phyloP scores from a whole-genome alignment of 192 early-diverging fungal species.

The Gamsiella multidivaricata region DNA sequence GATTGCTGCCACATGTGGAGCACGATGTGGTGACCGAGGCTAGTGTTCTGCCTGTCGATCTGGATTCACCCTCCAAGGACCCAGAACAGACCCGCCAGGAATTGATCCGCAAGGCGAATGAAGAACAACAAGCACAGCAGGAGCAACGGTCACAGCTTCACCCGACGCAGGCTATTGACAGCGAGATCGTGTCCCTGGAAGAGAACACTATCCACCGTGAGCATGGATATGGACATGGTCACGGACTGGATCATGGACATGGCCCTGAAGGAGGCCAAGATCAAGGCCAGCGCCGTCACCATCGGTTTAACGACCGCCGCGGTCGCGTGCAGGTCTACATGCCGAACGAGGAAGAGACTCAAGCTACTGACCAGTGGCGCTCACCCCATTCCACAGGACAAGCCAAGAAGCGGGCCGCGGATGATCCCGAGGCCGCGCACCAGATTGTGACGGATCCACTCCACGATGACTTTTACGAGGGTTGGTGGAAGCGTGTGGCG shows the following conservation, averaged over 20 bases:
- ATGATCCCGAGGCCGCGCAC: conserved; percentile 48
- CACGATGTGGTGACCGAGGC: conserved; percentile 47
- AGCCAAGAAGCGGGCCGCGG: conserved; percentile 15
- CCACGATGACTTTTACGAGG: conserved; percentile 68
- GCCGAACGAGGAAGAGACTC: conserved; percentile 19
- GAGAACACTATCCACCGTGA: not conserved
- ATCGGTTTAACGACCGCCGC: conserved; percentile 4
- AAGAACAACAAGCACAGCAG: conserved; percentile 1
- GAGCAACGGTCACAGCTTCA: not conserved
- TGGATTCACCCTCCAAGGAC: conserved; percentile 37
- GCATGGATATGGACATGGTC: no score
- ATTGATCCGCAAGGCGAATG: conserved; percentile 33
- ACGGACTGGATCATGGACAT: no score
- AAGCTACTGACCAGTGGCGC: conserved; percentile 21
- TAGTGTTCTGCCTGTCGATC: conserved; percentile 38
- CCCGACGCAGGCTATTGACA: not conserved
- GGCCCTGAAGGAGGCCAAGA: no score
- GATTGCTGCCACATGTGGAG: conserved; percentile 63
- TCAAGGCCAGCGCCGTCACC: not conserved
- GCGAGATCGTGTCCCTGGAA: not conserved
- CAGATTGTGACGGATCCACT: conserved; percentile 76
- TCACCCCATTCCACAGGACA: not conserved
- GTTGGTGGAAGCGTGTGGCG: conserved; percentile 71
- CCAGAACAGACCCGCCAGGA: conserved; percentile 27
- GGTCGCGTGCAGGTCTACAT: conserved; percentile 15